A percentile compares a stretch with the other conserved stretches of the same genome.
These are phyloP conservation scores for Novymonas esmeraldas DNA, from an alignment of 208 protist species.

Conservation along the genomic window DNA sequence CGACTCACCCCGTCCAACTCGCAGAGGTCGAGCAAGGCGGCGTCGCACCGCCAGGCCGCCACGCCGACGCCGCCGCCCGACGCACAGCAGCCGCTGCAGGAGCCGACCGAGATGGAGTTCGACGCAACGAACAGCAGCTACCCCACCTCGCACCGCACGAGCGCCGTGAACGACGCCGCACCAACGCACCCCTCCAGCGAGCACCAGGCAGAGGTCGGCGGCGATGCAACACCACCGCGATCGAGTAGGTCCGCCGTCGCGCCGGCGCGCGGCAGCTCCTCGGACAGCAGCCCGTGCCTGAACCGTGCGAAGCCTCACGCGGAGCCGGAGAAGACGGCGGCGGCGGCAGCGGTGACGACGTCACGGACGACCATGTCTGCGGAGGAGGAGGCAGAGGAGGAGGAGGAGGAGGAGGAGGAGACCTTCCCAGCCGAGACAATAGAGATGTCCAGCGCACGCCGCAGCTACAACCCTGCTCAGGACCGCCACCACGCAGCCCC, in stretches of 20 bases:
- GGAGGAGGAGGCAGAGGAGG: neutral
- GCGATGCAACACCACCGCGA: neutral
- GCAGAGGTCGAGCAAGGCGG: constrained; percentile 2
- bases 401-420: neutral
- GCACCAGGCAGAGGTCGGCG: neutral
- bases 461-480: neutral
- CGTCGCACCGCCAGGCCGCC: neutral
- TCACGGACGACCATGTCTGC: neutral
- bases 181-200: neutral
- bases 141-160: neutral
- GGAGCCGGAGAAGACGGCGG: neutral
- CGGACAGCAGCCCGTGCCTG: constrained; percentile 6
- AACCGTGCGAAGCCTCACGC: constrained; percentile 4
- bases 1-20: neutral
- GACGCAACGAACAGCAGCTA: neutral
- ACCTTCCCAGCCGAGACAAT: neutral
- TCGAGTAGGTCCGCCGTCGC: neutral
- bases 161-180: neutral
- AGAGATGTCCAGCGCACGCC: constrained; percentile 8
- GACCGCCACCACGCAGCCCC: neutral
- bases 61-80: neutral
- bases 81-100: neutral
- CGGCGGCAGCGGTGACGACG: neutral
- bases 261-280: neutral
- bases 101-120: neutral